A percentile compares a stretch with the other conserved stretches of the same genome.
Conservation (phyloP, 306 rosid species). For the Malus asiatica region DNA sequence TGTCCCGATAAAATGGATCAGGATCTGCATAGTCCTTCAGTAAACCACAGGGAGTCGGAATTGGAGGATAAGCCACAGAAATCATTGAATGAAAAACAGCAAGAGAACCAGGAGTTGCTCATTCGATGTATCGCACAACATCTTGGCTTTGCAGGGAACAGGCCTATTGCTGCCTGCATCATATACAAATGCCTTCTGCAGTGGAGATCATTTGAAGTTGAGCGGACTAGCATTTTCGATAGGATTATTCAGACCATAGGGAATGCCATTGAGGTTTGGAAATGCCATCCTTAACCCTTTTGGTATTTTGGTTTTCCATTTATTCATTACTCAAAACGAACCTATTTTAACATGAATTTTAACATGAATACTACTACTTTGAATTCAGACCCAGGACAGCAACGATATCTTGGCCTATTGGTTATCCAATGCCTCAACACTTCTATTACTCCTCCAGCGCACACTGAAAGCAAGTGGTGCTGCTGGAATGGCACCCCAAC, state of each 20-base stretch:
- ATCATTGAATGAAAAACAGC: conserved; percentile 97
- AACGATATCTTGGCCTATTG: conserved; percentile 88
- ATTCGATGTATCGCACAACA: conserved; percentile 82
- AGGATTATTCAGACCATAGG: conserved; percentile 93
- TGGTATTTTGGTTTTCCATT: conserved; percentile 12
- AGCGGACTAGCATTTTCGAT: conserved; percentile 87
- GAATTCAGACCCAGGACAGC: conserved; percentile 77
- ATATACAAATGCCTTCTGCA: conserved; percentile 96
- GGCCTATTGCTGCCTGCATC: conserved; percentile 91
- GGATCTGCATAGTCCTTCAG: conserved; percentile 63
- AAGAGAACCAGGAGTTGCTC: conserved; percentile 94
- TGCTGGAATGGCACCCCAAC: conserved; percentile 96
- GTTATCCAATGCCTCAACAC: conserved; percentile 94
- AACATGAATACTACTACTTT: conserved; percentile 19
- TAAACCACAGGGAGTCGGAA: conserved; percentile 73
- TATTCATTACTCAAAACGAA: conserved; percentile 6
- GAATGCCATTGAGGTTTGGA: conserved; percentile 80
- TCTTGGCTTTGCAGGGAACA: conserved; percentile 82
- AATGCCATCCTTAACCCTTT: conserved; percentile 9
- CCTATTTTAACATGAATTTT: conserved; percentile 6
- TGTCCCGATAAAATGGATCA: conserved; percentile 23
- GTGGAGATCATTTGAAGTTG: conserved; percentile 99
- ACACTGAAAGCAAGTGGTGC: conserved; percentile 98
- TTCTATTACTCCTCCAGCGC: conserved; percentile 90
- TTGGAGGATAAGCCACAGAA: conserved; percentile 95